phyloP scores from a whole-genome alignment of 2,329 filamentous ascomycete species.

The Chaetomiaceae sp. region DNA sequence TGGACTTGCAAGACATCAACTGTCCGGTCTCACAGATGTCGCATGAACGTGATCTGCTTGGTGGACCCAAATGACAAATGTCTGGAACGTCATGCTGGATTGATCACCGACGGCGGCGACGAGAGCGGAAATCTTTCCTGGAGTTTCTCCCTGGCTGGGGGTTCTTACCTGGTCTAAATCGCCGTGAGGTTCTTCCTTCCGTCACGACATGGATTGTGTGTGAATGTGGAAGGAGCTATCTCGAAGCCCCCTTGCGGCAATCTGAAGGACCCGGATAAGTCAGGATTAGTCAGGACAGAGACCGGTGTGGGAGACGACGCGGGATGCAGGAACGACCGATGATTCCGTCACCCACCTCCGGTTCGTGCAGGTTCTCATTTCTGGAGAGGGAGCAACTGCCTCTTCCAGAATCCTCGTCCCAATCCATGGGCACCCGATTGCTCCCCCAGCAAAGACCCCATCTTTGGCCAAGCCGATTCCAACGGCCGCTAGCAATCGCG shows the following conservation, averaged over 20 bases:
- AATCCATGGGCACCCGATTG: no score
- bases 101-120: no score
- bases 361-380: neutral
- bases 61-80: no score
- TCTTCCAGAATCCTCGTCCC: neutral
- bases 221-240: neutral
- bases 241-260: neutral
- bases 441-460: no score
- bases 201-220: neutral
- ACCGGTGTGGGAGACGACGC: constrained; percentile 8
- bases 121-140: no score
- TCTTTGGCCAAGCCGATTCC: neutral
- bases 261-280: neutral
- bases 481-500: neutral
- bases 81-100: no score
- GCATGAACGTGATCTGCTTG: neutral
- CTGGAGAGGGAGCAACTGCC: constrained; percentile 4
- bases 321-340: constrained; percentile 11
- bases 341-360: neutral
- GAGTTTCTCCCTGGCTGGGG: no score
- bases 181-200: neutral
- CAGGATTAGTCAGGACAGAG: neutral
- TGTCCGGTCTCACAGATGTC: constrained; percentile 2
- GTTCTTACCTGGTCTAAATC: neutral
- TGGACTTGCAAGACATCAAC: neutral